A percentile compares a stretch with the other conserved stretches of the same genome.
Conservation (phyloP, 768 basidiomycete species). For the Amylocystis lapponica region DNA sequence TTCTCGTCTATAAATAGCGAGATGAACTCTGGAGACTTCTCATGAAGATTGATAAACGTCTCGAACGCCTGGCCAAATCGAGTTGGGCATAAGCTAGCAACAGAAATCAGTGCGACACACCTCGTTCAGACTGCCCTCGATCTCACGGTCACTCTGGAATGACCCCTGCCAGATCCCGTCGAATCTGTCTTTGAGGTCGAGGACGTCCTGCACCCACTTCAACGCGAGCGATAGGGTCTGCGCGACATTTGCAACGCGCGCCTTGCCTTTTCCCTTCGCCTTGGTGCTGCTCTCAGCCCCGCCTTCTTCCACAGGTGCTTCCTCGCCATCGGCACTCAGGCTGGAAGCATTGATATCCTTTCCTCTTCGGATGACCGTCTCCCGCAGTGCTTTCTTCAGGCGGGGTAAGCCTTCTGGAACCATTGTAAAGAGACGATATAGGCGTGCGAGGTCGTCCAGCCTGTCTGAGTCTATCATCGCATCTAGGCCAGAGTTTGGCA, state of each 20-base stretch:
- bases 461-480: slow-evolving; percentile 82
- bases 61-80: slow-evolving; percentile 69
- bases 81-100: background rate
- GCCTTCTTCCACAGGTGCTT: slow-evolving; percentile 30
- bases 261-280: slow-evolving; percentile 50
- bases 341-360: slow-evolving; percentile 67
- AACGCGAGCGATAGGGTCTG: slow-evolving; percentile 61
- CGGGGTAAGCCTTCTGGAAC: slow-evolving; percentile 62
- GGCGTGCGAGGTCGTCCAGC: slow-evolving; percentile 64
- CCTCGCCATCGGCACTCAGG: slow-evolving; percentile 29
- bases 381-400: slow-evolving; percentile 63
- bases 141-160: slow-evolving; percentile 64
- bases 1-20: slow-evolving; percentile 97
- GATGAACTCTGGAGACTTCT: slow-evolving; percentile 87
- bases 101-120: slow-evolving; percentile 40
- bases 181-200: slow-evolving; percentile 90
- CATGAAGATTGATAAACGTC: slow-evolving; percentile 83
- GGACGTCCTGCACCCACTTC: slow-evolving; percentile 89
- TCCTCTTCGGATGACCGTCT: slow-evolving; percentile 69
- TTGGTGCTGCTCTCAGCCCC: slow-evolving; percentile 30
- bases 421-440: slow-evolving; percentile 70
- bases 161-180: slow-evolving; percentile 67
- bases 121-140: slow-evolving; percentile 82
- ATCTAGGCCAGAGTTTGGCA: slow-evolving; percentile 82
- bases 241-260: slow-evolving; percentile 29